Evolutionary conservation across 139 green algal genomes (phyloP).

Genomic region (Nannochloris sp.): DNA sequence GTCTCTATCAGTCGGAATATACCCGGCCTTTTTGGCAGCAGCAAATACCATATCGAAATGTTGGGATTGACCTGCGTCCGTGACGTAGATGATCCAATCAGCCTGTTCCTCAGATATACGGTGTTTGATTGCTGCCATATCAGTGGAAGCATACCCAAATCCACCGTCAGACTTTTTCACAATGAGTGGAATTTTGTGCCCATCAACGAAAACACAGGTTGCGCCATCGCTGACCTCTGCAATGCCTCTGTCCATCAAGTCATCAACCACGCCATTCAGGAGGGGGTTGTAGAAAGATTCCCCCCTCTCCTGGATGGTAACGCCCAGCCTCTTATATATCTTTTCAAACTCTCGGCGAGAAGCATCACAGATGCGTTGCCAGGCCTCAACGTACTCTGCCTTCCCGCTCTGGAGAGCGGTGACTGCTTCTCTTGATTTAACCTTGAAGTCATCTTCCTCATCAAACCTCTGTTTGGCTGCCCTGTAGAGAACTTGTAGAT

Average conservation of each 20-base stretch:
- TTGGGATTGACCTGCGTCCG: slow-evolving; percentile 78
- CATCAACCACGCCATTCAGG: slow-evolving; percentile 67
- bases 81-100: slow-evolving; percentile 97
- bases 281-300: slow-evolving; percentile 97
- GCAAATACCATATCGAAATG: slow-evolving; percentile 92
- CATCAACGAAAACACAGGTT: slow-evolving; percentile 64
- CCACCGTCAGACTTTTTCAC: slow-evolving; percentile 92
- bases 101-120: slow-evolving; percentile 79
- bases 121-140: slow-evolving; percentile 81
- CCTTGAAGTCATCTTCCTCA: slow-evolving; percentile 94
- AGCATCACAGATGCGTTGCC: slow-evolving; percentile 86
- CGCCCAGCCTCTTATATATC: slow-evolving; percentile 77
- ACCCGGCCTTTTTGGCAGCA: slow-evolving; percentile 55
- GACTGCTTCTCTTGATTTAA: slow-evolving; percentile 71
- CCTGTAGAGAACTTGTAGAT: slow-evolving; percentile 60
- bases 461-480: slow-evolving; percentile 88
- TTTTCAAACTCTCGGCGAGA: slow-evolving; percentile 78
- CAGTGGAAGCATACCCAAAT: slow-evolving; percentile 92
- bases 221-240: slow-evolving; percentile 76
- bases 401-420: slow-evolving; percentile 76
- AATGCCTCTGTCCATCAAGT: slow-evolving; percentile 59
- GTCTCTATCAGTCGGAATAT: slow-evolving; percentile 35
- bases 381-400: slow-evolving; percentile 52
- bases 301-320: slow-evolving; percentile 77
- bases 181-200: slow-evolving; percentile 73